These are phyloP conservation scores for Lanmaoa rubissima DNA, from an alignment of 768 basidiomycete species.

Conservation along the genomic window DNA sequence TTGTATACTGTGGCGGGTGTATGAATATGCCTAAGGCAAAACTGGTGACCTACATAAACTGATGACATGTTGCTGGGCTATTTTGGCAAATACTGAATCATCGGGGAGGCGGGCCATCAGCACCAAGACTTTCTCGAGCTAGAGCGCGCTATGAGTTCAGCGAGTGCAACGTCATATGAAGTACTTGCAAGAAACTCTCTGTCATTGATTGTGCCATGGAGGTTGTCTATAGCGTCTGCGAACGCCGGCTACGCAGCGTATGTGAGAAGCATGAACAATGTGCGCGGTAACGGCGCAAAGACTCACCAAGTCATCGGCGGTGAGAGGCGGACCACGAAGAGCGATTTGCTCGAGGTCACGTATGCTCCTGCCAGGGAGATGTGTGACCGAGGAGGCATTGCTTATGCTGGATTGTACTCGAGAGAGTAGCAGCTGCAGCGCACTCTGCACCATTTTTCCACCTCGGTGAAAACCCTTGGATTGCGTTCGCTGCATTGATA, in stretches of 20 bases:
- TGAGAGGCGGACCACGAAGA: constrained; percentile 26
- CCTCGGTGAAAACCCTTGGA: background rate
- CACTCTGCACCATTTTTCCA: constrained; percentile 1
- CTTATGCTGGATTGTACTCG: constrained; percentile 4
- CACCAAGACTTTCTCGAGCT: constrained; percentile 64
- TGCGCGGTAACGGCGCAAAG: background rate
- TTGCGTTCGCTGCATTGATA: constrained; percentile 6
- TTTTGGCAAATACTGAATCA: constrained; percentile 27
- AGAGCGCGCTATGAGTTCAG: constrained; percentile 4
- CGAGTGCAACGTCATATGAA: background rate
- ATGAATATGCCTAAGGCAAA: background rate
- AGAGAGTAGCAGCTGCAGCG: constrained; percentile 16
- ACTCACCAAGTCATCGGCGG: constrained; percentile 29
- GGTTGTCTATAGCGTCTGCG: constrained; percentile 45
- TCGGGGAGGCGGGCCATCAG: constrained; percentile 55
- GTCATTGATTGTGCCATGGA: constrained; percentile 50
- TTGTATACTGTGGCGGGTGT: constrained; percentile 55
- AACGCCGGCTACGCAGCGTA: constrained; percentile 42
- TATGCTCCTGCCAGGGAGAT: constrained; percentile 16
- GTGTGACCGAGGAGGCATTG: background rate
- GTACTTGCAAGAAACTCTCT: constrained; percentile 55
- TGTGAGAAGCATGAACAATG: background rate
- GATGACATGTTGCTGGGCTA: constrained; percentile 52
- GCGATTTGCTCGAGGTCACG: constrained; percentile 30
- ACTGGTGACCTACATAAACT: constrained; percentile 50